These are phyloP conservation scores for Cornus controversa DNA, from an alignment of 148 eudicot genomes.

Conservation along the genomic window DNA sequence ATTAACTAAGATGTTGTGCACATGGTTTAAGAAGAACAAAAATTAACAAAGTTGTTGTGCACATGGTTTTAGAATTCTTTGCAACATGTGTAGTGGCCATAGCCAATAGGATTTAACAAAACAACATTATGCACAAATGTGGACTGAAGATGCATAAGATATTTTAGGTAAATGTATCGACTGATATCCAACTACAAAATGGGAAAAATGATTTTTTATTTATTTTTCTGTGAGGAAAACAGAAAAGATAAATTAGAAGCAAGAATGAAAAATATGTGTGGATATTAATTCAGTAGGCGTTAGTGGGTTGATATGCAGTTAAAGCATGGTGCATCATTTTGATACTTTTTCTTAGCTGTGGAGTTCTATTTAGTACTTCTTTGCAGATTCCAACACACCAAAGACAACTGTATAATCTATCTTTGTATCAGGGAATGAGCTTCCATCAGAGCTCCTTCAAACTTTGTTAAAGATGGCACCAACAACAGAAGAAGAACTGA, in stretches of 20 bases:
- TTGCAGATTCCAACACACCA: not conserved
- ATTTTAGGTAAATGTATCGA: too few relatives aligned
- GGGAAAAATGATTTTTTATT: not conserved
- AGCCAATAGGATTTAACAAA: not conserved
- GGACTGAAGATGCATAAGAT: not conserved
- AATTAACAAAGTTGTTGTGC: too few relatives aligned
- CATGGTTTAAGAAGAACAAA: too few relatives aligned
- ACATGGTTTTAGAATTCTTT: too few relatives aligned
- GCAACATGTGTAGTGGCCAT: not conserved
- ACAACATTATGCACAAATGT: not conserved
- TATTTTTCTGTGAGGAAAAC: not conserved
- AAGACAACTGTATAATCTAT: not conserved
- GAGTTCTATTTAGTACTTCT: not conserved
- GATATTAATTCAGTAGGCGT: not conserved
- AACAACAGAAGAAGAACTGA: slow-evolving; percentile 68
- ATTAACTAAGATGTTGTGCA: too few relatives aligned
- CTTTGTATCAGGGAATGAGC: slow-evolving; percentile 55
- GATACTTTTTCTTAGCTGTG: not conserved
- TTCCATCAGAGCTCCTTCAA: slow-evolving; percentile 71
- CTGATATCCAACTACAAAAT: too few relatives aligned
- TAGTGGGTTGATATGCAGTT: not conserved
- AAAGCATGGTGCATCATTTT: not conserved
- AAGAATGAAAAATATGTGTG: not conserved
- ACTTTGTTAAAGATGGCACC: slow-evolving; percentile 82
- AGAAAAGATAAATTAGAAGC: not conserved